These are phyloP conservation scores for Gamarada debralockiae DNA, from an alignment of 495 filamentous ascomycete genomes.

Conservation along the genomic window DNA sequence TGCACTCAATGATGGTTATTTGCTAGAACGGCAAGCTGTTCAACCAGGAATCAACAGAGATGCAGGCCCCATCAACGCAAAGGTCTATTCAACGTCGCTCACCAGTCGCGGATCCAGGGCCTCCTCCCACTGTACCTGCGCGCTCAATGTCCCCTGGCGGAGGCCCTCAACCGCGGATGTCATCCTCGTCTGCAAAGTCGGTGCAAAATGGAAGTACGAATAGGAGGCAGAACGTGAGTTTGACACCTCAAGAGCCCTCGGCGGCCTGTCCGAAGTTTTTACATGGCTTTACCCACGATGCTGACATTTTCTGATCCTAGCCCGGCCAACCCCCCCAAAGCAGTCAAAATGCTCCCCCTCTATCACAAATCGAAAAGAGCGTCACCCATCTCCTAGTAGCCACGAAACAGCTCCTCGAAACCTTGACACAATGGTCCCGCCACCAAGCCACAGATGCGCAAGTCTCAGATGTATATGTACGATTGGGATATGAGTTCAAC, in stretches of 20 bases:
- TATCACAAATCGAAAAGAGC: constrained; percentile 96
- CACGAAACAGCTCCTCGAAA: constrained; percentile 96
- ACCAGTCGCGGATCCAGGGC: constrained; percentile 42
- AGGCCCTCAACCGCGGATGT: constrained; percentile 38
- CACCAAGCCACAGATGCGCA: constrained; percentile 85
- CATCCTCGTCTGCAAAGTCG: constrained; percentile 39
- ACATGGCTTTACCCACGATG: not conserved
- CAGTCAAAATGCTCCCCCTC: constrained; percentile 43
- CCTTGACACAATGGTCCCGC: constrained; percentile 94
- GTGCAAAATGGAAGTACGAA: constrained; percentile 32
- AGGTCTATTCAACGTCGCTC: constrained; percentile 34
- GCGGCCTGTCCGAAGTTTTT: not conserved
- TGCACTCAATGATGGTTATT: constrained; percentile 9
- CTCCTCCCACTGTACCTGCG: constrained; percentile 44
- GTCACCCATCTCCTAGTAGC: constrained; percentile 96
- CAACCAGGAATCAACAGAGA: constrained; percentile 5
- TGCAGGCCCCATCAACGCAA: constrained; percentile 22
- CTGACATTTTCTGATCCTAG: constrained; percentile 13
- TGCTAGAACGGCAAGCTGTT: constrained; percentile 6
- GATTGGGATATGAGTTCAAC: constrained; percentile 97
- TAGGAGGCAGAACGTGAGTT: constrained; percentile 47
- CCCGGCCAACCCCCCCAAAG: constrained; percentile 24
- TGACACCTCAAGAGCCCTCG: not conserved
- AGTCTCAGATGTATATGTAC: constrained; percentile 96
- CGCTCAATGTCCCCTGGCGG: constrained; percentile 39